phyloP scores from a whole-genome alignment of 1,139 yeast species.

The Pichia sp. region DNA sequence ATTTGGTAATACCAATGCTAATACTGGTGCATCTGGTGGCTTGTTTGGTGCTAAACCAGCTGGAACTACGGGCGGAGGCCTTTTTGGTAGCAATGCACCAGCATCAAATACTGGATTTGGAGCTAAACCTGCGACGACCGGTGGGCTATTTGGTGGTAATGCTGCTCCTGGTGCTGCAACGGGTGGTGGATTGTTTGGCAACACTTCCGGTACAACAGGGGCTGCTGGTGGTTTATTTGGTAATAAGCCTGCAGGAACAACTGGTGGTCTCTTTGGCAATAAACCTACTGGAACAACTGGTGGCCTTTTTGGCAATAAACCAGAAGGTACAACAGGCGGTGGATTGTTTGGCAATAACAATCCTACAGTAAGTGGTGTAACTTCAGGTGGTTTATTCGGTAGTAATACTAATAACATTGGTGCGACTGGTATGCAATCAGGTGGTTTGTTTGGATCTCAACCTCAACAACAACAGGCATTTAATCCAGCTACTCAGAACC shows the following conservation, averaged over 20 bases:
- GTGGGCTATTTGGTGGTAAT: conserved; percentile 28
- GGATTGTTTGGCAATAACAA: conserved; percentile 27
- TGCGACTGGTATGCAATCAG: conserved; percentile 9
- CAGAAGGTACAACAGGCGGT: conserved; percentile 12
- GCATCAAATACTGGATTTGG: conserved; percentile 15
- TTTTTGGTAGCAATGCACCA: conserved; percentile 17
- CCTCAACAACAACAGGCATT: conserved; percentile 21
- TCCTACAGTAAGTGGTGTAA: not conserved
- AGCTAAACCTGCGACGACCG: conserved; percentile 11
- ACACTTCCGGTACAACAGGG: not conserved
- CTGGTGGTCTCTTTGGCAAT: conserved; percentile 18
- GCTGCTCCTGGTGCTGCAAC: conserved; percentile 13
- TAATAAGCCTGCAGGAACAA: conserved; percentile 7
- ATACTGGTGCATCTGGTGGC: conserved; percentile 12
- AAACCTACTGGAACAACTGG: conserved; percentile 6
- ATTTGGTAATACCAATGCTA: conserved; percentile 11
- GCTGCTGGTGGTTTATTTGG: conserved; percentile 15
- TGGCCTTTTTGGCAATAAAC: conserved; percentile 16
- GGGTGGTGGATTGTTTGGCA: conserved; percentile 14
- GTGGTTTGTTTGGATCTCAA: conserved; percentile 4
- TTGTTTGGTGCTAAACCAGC: conserved; percentile 18
- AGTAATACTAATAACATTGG: conserved; percentile 15
- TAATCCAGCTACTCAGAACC: conserved; percentile 44
- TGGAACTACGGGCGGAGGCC: conserved; percentile 2
- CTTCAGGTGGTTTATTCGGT: conserved; percentile 29